Evolutionary conservation across 805 yeast genomes (phyloP), one percentile per base, ranked within the genome.

Genomic region (Monosporozyma servazzii): DNA sequence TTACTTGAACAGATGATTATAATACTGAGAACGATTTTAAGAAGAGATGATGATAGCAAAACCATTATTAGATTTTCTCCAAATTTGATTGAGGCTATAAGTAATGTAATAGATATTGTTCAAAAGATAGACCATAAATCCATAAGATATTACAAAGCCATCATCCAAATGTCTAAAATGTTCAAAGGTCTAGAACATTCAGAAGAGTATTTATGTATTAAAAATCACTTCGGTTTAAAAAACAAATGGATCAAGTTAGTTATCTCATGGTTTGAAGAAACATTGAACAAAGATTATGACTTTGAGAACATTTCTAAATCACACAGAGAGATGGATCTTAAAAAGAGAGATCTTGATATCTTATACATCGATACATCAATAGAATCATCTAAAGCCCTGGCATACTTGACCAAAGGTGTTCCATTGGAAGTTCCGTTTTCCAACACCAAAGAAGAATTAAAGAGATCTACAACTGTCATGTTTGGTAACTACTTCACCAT

Each of bases 401-500:
- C 81, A 3, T 60, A 75, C n/a, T 73, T 81, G 18, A 71, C 85
- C 27, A 76, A 75, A 36, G 72, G 74, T 7, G 63, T 82, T 43
- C 75, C 82, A 5, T 63, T 82, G 44, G 88, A 80, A 50, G 73
- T 77, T 30, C 82, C 78, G 29, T 81, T 71, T 52, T 80, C 78
- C 29, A 70, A 72, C 17, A 70, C 72, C 49, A 79, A 75, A 46
- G 70, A 68, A 15, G 84, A 80, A 54, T 60, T 78, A 30, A 69
- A 70, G 30, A 77, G 76, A 54, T 74, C 78, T 37, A 77, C 77
- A 56, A 78, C 79, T 29, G 76, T 82, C 48, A 74, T 80, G n/a
- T 85, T 85, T 66, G 81, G 83, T 2, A 82, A 81, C 54, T 84
- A 82, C 60, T 85, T 84, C 64, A 79, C 80, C 74, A 58, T 82